A percentile compares a stretch with the other conserved stretches of the same genome.
Conservation (phyloP, 192 early-diverging fungal species). For the Phlyctochytrium arcticum region DNA sequence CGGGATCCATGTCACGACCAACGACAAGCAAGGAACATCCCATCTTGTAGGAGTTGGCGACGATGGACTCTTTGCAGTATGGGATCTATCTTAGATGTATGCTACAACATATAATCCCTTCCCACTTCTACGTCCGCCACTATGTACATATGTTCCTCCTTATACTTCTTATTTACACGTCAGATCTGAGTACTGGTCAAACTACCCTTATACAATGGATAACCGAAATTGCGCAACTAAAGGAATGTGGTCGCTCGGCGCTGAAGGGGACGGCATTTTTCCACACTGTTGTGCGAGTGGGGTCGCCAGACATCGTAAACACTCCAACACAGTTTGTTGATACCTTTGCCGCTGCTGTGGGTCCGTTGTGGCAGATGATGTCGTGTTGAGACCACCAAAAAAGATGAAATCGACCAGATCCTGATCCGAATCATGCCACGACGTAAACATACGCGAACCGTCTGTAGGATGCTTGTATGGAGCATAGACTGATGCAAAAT, state of each 20-base stretch:
- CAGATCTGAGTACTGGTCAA: too few relatives aligned
- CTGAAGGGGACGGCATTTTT: constrained; percentile 6
- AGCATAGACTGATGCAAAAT: constrained; percentile 17
- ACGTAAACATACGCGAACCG: constrained; percentile 5
- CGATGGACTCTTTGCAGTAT: constrained; percentile 14
- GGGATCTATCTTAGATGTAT: too few relatives aligned
- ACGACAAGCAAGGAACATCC: not conserved
- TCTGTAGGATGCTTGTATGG: constrained; percentile 11
- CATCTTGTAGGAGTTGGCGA: constrained; percentile 15
- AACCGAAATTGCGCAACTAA: constrained; percentile 21
- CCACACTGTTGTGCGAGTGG: not conserved
- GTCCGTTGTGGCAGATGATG: too few relatives aligned
- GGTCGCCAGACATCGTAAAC: constrained; percentile 9
- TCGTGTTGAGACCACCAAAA: not conserved
- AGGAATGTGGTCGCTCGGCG: constrained; percentile 21
- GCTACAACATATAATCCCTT: too few relatives aligned
- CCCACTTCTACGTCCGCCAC: too few relatives aligned
- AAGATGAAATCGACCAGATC: constrained; percentile 23
- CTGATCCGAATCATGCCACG: constrained; percentile 16
- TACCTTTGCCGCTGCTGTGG: too few relatives aligned
- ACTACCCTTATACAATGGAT: not conserved
- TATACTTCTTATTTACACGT: too few relatives aligned
- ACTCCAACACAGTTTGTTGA: constrained; percentile 2
- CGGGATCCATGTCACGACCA: not conserved
- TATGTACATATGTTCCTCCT: too few relatives aligned